A percentile compares a stretch with the other conserved stretches of the same genome.
phyloP scores from a whole-genome alignment of 805 yeast species.

The Grigorovia transvaalensis region DNA sequence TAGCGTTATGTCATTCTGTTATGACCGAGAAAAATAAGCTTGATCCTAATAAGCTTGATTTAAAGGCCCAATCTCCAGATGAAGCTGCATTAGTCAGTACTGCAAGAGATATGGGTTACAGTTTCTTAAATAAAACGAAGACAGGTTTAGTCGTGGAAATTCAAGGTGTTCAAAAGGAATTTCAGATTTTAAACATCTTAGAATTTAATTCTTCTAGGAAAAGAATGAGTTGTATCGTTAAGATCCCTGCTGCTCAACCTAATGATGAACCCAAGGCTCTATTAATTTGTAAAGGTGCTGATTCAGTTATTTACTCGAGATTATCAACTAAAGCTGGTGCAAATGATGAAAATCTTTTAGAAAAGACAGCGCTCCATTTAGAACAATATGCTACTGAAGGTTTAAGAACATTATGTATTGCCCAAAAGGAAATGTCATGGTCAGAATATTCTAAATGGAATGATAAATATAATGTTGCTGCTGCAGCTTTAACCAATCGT shows the following conservation, averaged over 20 bases:
- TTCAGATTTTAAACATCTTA: constrained; percentile 56
- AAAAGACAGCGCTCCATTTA: constrained; percentile 58
- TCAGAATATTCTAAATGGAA: constrained; percentile 54
- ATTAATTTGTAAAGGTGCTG: constrained; percentile 77
- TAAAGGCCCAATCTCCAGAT: constrained; percentile 79
- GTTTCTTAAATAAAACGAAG: constrained; percentile 55
- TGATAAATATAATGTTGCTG: constrained; percentile 49
- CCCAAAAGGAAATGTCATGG: constrained; percentile 59
- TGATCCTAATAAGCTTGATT: constrained; percentile 42
- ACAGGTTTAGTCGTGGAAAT: constrained; percentile 55
- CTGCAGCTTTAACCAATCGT: constrained; percentile 52
- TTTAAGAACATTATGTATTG: constrained; percentile 70
- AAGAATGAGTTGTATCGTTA: constrained; percentile 77
- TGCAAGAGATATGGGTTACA: constrained; percentile 68
- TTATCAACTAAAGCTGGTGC: constrained; percentile 33
- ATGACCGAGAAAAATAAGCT: constrained; percentile 56
- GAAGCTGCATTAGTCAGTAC: constrained; percentile 80
- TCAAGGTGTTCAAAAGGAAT: constrained; percentile 62
- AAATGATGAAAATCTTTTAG: constrained; percentile 38
- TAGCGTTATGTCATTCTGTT: constrained; percentile 74
- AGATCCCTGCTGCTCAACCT: constrained; percentile 42
- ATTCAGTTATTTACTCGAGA: constrained; percentile 65
- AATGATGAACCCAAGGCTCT: constrained; percentile 48
- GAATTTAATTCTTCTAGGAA: constrained; percentile 80
- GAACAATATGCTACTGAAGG: constrained; percentile 80